Percentiles rank a stretch among this genome's conserved stretches.
phyloP scores from a whole-genome alignment of 2,329 filamentous ascomycete species.

The Microsporum audouinii region DNA sequence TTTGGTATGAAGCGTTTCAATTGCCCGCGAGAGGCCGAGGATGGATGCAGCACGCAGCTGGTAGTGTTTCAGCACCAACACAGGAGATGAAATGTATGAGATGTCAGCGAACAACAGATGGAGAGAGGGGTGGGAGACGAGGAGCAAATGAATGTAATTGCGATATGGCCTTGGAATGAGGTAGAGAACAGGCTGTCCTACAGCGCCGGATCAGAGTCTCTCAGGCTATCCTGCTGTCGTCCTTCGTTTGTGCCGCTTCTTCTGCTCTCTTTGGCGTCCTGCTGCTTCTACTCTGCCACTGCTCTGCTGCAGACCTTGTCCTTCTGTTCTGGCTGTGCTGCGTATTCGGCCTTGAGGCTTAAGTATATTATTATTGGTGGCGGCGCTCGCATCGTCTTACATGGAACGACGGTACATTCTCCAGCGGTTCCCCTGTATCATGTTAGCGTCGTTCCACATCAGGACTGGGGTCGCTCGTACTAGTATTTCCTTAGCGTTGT shows the following conservation, averaged over 20 bases:
- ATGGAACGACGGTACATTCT: background rate
- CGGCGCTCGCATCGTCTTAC: conserved; percentile 2
- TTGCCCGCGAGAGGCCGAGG: background rate
- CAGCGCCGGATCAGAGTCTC: background rate
- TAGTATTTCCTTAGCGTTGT: background rate
- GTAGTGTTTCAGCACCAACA: background rate
- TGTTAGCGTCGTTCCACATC: conserved; percentile 1
- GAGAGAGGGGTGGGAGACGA: background rate
- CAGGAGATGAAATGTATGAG: conserved; percentile 1
- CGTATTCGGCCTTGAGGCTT: conserved; percentile 5
- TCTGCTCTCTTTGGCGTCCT: background rate
- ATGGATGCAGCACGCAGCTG: background rate
- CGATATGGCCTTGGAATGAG: background rate
- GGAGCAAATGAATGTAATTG: background rate
- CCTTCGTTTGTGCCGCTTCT: background rate
- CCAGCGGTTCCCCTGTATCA: conserved; percentile 6
- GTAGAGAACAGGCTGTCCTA: background rate
- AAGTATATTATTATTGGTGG: conserved; percentile 6
- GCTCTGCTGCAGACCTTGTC: background rate
- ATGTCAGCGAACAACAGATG: background rate
- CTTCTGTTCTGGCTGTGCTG: conserved; percentile 1
- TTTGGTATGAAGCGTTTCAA: conserved; percentile 1
- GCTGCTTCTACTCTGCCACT: background rate
- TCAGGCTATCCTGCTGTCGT: background rate
- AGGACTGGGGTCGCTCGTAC: background rate